These are phyloP conservation scores for Solanum rostratum DNA, from an alignment of 257 asterid genomes.

Conservation along the genomic window DNA sequence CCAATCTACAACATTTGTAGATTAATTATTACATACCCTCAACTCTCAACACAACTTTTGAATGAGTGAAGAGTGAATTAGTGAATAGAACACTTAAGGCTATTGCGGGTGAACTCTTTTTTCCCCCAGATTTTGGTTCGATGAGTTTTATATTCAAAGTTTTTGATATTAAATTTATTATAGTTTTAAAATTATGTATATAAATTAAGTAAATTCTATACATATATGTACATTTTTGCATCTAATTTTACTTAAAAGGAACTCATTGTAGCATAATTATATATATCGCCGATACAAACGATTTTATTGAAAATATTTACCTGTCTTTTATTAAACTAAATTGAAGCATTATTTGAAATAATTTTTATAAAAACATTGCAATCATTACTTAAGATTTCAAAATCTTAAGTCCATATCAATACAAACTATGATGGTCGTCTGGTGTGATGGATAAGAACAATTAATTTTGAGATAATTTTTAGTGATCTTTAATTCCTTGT, in stretches of 20 bases:
- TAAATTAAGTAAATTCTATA: no score
- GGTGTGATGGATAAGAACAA: no score
- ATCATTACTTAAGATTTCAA: no score
- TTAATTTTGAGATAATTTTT: no score
- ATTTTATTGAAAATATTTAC: neutral
- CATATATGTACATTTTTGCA: neutral
- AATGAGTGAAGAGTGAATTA: neutral
- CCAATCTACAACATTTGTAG: neutral
- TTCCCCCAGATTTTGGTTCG: neutral
- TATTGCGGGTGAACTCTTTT: neutral
- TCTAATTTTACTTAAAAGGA: no score
- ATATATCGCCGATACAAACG: neutral
- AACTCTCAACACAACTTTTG: neutral
- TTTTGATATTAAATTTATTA: neutral
- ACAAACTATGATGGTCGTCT: no score
- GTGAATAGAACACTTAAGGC: neutral
- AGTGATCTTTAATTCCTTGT: no score
- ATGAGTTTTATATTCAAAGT: neutral
- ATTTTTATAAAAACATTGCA: neutral
- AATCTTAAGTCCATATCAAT: no score
- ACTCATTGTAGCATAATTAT: no score
- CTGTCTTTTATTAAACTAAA: neutral
- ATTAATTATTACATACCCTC: neutral
- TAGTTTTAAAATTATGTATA: neutral
- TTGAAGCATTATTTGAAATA: neutral